Base-by-base conservation (phyloP, 306 rosid genomes). In the Carpinus viminea region DNA sequence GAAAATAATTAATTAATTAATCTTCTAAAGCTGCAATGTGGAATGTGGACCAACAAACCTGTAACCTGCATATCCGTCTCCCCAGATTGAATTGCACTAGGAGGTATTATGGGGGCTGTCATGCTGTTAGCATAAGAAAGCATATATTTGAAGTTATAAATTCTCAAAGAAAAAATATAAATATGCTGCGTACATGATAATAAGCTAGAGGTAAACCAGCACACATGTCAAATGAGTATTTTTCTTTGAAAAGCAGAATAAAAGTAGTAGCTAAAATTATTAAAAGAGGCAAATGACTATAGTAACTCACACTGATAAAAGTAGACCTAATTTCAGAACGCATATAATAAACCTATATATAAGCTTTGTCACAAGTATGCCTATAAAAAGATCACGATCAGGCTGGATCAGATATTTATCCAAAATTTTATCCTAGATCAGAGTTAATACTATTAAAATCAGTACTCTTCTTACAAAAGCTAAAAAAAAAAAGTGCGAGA, bases 101-200 rank as follows among this genome's bases (percentile, higher is more conserved):
- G 84, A 73, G 93, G 98, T 84, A 94, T 94, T 73, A 8, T 78
- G 18, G 98, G 98, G 28, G 98, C 98, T 8, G 98, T 92, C 93
- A 88, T 94, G 77, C 98, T 94, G 92, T 88, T 53, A 76, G 66
- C 59, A 72, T 20, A 74, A 78, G 28, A 66, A 82, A 73, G 60
- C 21, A 75, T 13, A 5, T 60, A 17, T 12, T 53, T 82, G 72
- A 72, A 84, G 61, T 38, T 73, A 52, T 74, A 77, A 43, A 26
- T 70, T 51, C 76, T 36, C 74, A 43, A 47, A 9, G 11, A 21
- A 79, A 75, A 73, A 76, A 59, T 1, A 59, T 41, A 43, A 48
- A 65, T 15, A 65, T 10, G 57, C 34, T 47, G 43, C 46, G 1
- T 24, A 24, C 26, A 24, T 24, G 26, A 24, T 24, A 24, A 24